A percentile compares a stretch with the other conserved stretches of the same genome.
Conservation (phyloP, 768 basidiomycete genomes). For the Lactarius quietus region DNA sequence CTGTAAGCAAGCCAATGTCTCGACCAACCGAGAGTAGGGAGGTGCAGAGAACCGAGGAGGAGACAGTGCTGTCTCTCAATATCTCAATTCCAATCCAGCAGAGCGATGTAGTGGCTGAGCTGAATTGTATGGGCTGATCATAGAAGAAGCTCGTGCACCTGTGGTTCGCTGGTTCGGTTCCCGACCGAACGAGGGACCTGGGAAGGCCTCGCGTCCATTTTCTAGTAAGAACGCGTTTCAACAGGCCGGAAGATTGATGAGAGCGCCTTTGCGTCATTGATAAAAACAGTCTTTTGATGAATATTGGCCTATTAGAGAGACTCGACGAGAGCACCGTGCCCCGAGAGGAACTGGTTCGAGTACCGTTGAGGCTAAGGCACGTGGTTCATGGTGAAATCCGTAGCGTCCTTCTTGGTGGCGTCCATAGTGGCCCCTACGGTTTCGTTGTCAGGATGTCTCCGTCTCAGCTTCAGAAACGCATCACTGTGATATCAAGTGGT, state of each 20-base stretch:
- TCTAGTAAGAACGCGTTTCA: neutral
- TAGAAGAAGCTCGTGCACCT: too few species aligned
- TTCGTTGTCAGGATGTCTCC: constrained; percentile 7
- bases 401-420: neutral
- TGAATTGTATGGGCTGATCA: too few species aligned
- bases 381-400: neutral
- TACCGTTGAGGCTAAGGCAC: too few species aligned
- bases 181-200: too few species aligned
- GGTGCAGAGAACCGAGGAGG: neutral
- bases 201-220: neutral
- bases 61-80: too few species aligned
- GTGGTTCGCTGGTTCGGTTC: too few species aligned
- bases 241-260: neutral
- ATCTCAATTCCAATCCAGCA: too few species aligned
- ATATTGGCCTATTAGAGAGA: neutral
- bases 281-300: neutral
- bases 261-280: neutral
- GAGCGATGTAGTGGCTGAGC: too few species aligned
- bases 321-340: neutral
- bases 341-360: too few species aligned
- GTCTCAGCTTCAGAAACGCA: constrained; percentile 20
- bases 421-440: neutral
- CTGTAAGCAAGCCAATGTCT: neutral
- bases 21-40: neutral
- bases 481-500: constrained; percentile 21